Evolutionary conservation across 1,284 basidiomycete genomes (phyloP).

Genomic region (Moesziomyces antarcticus): DNA sequence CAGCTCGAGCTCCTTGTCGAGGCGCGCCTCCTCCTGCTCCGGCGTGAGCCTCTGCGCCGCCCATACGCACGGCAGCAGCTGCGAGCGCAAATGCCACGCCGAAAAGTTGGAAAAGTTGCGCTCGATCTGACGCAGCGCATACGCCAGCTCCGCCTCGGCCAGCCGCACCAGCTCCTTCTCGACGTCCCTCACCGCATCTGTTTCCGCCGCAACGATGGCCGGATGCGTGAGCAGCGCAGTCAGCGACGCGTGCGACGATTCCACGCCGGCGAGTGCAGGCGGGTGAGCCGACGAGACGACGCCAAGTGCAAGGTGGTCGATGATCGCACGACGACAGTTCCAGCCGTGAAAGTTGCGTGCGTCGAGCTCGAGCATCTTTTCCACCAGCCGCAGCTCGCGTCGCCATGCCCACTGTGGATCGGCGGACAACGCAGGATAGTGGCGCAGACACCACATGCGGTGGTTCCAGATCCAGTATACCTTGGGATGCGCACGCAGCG

Average conservation of each 20-base stretch:
- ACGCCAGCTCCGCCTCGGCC: constrained; percentile 52
- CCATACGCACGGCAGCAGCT: constrained; percentile 80
- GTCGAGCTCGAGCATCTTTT: constrained; percentile 65
- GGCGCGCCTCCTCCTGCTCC: constrained; percentile 39
- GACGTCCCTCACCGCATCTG: neutral
- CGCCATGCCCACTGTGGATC: constrained; percentile 49
- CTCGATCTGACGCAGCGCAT: constrained; percentile 87
- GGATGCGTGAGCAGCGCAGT: constrained; percentile 18
- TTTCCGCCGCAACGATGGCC: neutral
- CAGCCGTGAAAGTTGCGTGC: constrained; percentile 65
- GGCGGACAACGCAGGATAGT: constrained; percentile 19
- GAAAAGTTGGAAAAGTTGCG: constrained; percentile 97
- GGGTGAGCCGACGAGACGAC: constrained; percentile 13
- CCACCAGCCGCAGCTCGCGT: constrained; percentile 58
- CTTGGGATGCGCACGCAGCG: constrained; percentile 64
- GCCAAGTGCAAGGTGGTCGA: constrained; percentile 47
- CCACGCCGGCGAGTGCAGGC: neutral
- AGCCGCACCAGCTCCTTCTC: constrained; percentile 28
- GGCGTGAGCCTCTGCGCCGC: constrained; percentile 68
- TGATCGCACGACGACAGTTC: constrained; percentile 62
- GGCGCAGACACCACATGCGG: constrained; percentile 62
- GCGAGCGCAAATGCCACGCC: constrained; percentile 97
- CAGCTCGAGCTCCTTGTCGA: constrained; percentile 84
- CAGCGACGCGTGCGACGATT: constrained; percentile 2
- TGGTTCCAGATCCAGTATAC: constrained; percentile 68